Conservation (phyloP, 768 basidiomycete species). For the Boletus tylopilopsis region DNA sequence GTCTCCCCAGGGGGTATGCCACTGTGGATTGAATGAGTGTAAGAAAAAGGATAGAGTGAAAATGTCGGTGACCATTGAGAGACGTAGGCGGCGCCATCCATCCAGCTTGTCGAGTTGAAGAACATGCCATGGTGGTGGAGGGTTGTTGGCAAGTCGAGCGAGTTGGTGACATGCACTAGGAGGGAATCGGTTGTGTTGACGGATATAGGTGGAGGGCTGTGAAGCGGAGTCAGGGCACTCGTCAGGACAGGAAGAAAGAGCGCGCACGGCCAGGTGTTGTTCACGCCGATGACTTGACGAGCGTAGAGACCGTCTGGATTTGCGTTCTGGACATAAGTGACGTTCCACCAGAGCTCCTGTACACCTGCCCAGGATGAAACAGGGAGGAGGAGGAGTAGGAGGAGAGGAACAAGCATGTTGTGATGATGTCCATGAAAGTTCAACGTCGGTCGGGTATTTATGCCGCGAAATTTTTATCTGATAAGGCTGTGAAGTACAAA, state of each 20-base stretch:
- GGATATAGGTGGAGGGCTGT: conserved; percentile 78
- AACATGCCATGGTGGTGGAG: conserved; percentile 96
- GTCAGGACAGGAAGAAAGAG: neutral
- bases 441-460: neutral
- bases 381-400: neutral
- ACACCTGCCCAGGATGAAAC: conserved; percentile 48
- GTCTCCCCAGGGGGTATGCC: conserved; percentile 73
- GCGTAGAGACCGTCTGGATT: conserved; percentile 82
- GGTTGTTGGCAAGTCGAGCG: conserved; percentile 59
- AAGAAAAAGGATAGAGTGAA: too few relatives aligned
- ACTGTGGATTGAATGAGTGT: conserved; percentile 30
- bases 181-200: conserved; percentile 70
- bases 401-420: neutral
- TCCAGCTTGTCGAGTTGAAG: conserved; percentile 84
- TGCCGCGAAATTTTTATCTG: neutral
- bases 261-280: conserved; percentile 90
- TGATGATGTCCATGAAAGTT: too few relatives aligned
- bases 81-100: conserved; percentile 82
- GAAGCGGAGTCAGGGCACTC: neutral
- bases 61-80: conserved; percentile 78
- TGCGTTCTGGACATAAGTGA: conserved; percentile 75
- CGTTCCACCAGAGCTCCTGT: conserved; percentile 84
- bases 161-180: conserved; percentile 73
- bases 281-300: conserved; percentile 82
- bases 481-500: neutral